Base-by-base conservation (phyloP, 768 basidiomycete species). In the Jaapia argillacea region DNA sequence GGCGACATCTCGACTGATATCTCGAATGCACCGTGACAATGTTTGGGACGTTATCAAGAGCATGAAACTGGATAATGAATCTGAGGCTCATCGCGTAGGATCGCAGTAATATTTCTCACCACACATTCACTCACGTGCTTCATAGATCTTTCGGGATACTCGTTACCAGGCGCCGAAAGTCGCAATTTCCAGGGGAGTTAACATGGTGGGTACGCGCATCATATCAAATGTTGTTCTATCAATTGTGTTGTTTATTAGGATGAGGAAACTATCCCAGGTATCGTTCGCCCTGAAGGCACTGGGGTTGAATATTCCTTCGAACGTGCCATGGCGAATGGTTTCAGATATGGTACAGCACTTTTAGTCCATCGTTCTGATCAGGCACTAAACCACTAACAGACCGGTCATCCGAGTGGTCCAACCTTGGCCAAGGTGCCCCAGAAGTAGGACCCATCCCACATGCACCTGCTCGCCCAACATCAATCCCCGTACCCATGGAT, bases 301-400 rank as follows among this genome's bases (percentile, higher is more conserved):
- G 67, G 73, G 46, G 77, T 81, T 21, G 79, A 93, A 54, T 96
- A 93, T 58, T 92, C 89, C 61, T 89, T 85, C 1, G 87, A 92
- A 56, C 79, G 91, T 46, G 87, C 91, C n/a, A 88, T 90, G 68
- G 90, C 90, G 6, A 94, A 96, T 56, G 92, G 92, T 6, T 94
- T 90, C 68, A 81, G 66, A 49, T 85, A 87, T 51, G 75, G 82
- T 46, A 67, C 69, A 50, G 79, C 79, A 12, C 81, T n/a, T n/a
- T n/a, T n/a, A n/a, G 28, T 16, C 28, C 28, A 10, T 10, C 28
- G 28, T 16, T 10, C 28, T 33, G 10, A 33, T 16, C 28, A 33
- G 42, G 46, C 27, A 36, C 42, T 28, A 10, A 10, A 10, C n/a
- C n/a, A n/a, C n/a, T n/a, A n/a, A n/a, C n/a, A n/a, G n/a, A n/a